phyloP scores from a whole-genome alignment of 1,284 basidiomycete genomes.

The Coniferiporia sulphurascens region DNA sequence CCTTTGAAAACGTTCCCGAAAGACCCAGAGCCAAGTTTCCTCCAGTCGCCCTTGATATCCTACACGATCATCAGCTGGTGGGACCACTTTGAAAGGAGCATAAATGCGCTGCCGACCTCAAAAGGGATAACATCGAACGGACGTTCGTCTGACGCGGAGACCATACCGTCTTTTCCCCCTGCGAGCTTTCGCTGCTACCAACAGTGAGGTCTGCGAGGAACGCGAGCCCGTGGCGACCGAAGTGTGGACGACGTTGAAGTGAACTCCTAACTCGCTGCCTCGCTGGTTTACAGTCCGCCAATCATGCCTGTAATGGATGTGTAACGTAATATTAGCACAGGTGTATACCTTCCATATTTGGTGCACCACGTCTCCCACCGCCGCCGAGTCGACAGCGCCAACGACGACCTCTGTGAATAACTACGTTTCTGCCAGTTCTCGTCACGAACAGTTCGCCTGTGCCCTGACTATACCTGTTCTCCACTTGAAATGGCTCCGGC shows the following conservation, averaged over 20 bases:
- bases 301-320: neutral
- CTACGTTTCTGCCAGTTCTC: no score
- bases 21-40: slow-evolving; percentile 83
- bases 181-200: neutral
- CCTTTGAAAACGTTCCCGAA: slow-evolving; percentile 94
- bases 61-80: slow-evolving; percentile 28
- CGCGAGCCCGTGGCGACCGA: neutral
- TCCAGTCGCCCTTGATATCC: slow-evolving; percentile 88
- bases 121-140: slow-evolving; percentile 80
- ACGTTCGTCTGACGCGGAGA: slow-evolving; percentile 13
- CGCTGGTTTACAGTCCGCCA: neutral
- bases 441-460: neutral
- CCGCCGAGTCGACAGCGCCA: neutral
- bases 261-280: slow-evolving; percentile 5
- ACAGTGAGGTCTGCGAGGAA: neutral
- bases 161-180: neutral
- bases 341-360: neutral
- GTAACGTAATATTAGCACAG: neutral
- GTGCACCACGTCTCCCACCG: neutral
- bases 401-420: no score
- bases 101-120: slow-evolving; percentile 44
- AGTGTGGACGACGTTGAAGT: neutral
- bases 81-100: slow-evolving; percentile 1
- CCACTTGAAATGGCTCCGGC: slow-evolving; percentile 13
- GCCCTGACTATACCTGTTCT: neutral